Evolutionary conservation across 139 green algal species (phyloP).

Genomic region (Micractinium conductrix): DNA sequence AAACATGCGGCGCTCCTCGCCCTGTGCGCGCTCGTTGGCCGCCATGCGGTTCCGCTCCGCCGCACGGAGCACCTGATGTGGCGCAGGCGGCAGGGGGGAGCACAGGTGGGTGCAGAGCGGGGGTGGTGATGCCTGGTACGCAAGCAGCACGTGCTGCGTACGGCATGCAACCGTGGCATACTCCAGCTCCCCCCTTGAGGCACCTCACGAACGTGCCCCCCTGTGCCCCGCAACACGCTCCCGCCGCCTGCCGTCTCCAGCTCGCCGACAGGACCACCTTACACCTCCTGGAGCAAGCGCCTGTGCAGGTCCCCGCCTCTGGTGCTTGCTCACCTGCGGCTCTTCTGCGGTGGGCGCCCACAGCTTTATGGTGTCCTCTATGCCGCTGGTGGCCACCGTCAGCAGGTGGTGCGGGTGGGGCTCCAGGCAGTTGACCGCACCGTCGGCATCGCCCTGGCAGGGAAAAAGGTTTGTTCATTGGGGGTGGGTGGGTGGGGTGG

Average conservation of each 20-base stretch:
- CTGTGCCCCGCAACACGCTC: background rate
- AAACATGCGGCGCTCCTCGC: background rate
- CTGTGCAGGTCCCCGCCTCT: too few relatives aligned
- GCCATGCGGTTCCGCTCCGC: background rate
- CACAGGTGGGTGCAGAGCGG: too few relatives aligned
- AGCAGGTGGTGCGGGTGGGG: conserved; percentile 56
- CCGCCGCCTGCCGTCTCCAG: background rate
- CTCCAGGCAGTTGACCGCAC: conserved; percentile 65
- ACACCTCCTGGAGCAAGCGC: too few relatives aligned
- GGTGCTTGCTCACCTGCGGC: conserved; percentile 23
- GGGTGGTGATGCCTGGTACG: too few relatives aligned
- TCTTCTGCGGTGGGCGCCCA: conserved; percentile 42
- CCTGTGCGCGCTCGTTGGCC: conserved; percentile 9
- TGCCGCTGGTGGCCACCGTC: conserved; percentile 53
- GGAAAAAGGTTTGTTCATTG: too few relatives aligned
- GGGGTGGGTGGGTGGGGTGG: background rate
- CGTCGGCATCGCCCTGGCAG: conserved; percentile 42
- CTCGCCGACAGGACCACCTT: background rate
- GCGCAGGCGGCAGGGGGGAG: background rate
- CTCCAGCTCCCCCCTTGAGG: too few relatives aligned
- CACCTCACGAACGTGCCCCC: too few relatives aligned
- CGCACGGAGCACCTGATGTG: background rate
- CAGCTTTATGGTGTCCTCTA: conserved; percentile 56
- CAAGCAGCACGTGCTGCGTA: too few relatives aligned
- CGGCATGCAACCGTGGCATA: too few relatives aligned